Conservation (phyloP, 2,329 filamentous ascomycete species). For the Fusarium chaquense region DNA sequence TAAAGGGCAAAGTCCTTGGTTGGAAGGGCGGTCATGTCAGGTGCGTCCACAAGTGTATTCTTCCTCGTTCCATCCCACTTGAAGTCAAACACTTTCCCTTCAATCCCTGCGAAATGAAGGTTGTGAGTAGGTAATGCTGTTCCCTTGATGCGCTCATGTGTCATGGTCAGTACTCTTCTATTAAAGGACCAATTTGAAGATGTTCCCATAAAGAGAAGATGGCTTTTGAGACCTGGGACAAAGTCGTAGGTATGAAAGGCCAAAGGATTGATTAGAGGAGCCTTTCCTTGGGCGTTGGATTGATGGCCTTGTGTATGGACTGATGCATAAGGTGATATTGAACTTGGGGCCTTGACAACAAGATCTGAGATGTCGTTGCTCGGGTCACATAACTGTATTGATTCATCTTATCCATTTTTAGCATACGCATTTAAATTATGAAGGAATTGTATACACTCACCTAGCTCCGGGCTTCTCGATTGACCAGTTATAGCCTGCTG, state of each 20-base stretch:
- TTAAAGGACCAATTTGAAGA: conserved; percentile 42
- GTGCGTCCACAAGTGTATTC: not conserved
- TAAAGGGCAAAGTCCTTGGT: conserved; percentile 37
- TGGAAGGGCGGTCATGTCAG: conserved; percentile 21
- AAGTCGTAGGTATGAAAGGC: conserved; percentile 41
- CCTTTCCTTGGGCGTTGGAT: conserved; percentile 10
- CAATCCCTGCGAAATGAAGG: conserved; percentile 27
- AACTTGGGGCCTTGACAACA: not conserved
- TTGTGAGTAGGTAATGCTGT: conserved; percentile 27
- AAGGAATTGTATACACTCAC: not conserved
- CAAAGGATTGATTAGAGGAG: conserved; percentile 36
- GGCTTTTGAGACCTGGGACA: conserved; percentile 27
- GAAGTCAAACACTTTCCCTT: conserved; percentile 35
- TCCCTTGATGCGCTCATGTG: conserved; percentile 31
- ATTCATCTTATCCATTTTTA: not conserved
- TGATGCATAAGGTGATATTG: conserved; percentile 5
- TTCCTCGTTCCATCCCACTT: conserved; percentile 29
- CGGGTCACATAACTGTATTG: not conserved
- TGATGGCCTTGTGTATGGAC: not conserved
- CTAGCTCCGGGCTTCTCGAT: conserved; percentile 2
- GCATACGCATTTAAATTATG: not conserved
- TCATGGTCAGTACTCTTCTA: conserved; percentile 40
- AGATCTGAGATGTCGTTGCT: not conserved
- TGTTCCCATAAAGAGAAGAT: conserved; percentile 36
- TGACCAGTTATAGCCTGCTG: not conserved